Base-by-base conservation (phyloP, 495 filamentous ascomycete genomes). In the Aspergillus nidulans region DNA sequence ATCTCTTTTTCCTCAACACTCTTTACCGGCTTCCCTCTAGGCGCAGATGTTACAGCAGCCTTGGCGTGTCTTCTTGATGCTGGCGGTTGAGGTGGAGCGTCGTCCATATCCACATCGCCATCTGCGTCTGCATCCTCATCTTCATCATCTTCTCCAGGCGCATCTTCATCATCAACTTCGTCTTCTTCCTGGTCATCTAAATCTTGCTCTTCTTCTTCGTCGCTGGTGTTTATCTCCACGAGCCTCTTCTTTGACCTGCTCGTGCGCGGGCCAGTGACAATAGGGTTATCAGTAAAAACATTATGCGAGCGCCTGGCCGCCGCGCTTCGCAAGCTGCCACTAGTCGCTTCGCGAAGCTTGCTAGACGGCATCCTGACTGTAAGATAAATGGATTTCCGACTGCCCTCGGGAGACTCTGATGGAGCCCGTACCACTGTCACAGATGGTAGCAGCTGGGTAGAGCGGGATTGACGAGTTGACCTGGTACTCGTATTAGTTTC, bases 341-440 rank as follows among this genome's bases (percentile, higher is more conserved):
- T 62, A 21, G 85, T 92, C 13, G 84, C 88, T 67, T 95, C 85
- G 30, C 88, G 86, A 49, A 94, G 78, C 75, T 89, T 94, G 73
- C 78, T 87, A 26, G 89, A 82, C 6, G 89, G 84, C 63, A 92
- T 85, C 74, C 91, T 96, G 60, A 96, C 85, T 25, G 87, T 95
- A 44, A 96, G 74, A 66, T 83, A 82, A 50, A 92, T 81, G 55
- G 87, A 85, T 68, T 80, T 81, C 56, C 74, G 77, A 34, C 73
- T 72, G 55, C 82, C 80, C 63, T 77, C 79, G 49, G 81, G 63
- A 26, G 82, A 81, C 15, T 76, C 76, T 32, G 81, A 72, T 25
- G 76, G 70, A 51, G 77, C 81, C 67, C 80, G 81, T 59, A 80
- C 77, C 46, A 83, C 72, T 19, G 82, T 81, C 28, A 77, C 67